Evolutionary conservation across 441 rosid species (phyloP).

Genomic region (Flueggea neowawraea): DNA sequence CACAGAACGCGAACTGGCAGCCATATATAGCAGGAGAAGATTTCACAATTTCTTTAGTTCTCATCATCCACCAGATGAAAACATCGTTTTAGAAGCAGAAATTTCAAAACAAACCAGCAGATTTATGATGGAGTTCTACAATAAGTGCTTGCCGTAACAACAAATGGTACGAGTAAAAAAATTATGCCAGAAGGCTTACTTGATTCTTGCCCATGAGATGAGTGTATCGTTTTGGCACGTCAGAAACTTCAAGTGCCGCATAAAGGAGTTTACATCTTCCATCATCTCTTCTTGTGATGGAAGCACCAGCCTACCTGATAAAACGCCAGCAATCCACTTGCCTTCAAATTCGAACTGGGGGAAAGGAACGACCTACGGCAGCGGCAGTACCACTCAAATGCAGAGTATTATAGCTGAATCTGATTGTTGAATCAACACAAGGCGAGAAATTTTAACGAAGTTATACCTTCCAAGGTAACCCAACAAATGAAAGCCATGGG

Average conservation of each 20-base stretch:
- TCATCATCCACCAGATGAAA: too few species aligned
- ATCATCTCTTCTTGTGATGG: slow-evolving; percentile 60
- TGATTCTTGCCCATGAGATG: slow-evolving; percentile 36
- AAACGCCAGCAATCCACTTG: slow-evolving; percentile 77
- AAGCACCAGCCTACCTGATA: slow-evolving; percentile 54
- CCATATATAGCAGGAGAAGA: too few species aligned
- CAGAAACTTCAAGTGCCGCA: slow-evolving; percentile 35
- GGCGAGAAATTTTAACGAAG: slow-evolving; percentile 5
- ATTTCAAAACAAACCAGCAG: too few species aligned
- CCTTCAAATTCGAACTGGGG: slow-evolving; percentile 57
- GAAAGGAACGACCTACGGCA: slow-evolving; percentile 47
- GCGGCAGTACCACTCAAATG: background rate
- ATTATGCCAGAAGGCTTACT: slow-evolving; percentile 24
- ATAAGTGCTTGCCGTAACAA: too few species aligned
- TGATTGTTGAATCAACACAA: slow-evolving; percentile 2
- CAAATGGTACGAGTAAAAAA: too few species aligned
- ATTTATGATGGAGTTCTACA: too few species aligned
- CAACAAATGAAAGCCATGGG: slow-evolving; percentile 73
- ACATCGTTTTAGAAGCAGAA: too few species aligned
- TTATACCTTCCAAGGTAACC: slow-evolving; percentile 68
- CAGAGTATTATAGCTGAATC: background rate
- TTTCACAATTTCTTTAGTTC: too few species aligned
- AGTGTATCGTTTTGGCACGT: slow-evolving; percentile 56
- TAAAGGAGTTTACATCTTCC: slow-evolving; percentile 53
- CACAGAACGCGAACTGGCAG: too few species aligned